Evolutionary conservation across 192 early-diverging fungal species (phyloP), one percentile per base, ranked within the genome.

Genomic region (Kickxella alabastrina): DNA sequence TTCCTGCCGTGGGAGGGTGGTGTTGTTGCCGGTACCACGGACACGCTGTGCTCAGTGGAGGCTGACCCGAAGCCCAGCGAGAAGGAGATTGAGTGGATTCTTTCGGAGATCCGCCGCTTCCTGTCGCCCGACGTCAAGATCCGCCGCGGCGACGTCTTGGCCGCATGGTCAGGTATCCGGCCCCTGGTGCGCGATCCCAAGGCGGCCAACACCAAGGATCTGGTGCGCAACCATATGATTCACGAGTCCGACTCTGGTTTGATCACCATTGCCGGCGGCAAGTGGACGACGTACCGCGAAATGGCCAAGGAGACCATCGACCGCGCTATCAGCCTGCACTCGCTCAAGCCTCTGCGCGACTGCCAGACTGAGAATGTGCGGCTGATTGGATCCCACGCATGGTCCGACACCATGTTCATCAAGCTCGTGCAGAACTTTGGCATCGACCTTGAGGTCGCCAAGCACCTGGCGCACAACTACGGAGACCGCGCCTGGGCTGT

Each of bases 141-240:
- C 57, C 88, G 95, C 22, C 91, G 93, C 14, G 91, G 91, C 42
- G 95, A 98, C 70, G 92, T 98, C 10, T 79, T 92, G n/a, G 86
- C 93, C 3, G 92, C 93, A n/a, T 98, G 95, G 95, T 92, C 90
- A 6, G 95, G 95, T 15, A 95, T 98, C 57, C 87, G 95, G 13
- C 95, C 95, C 32, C 79, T 98, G 41, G 95, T 98, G 36, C 90
- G 95, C 54, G 95, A 98, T 68, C 95, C 95, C 18, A 78, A 79
- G 39, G 93, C 93, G 22, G 89, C 89, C 60, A 92, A 89, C 70
- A 95, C 95, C 6, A 87, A 87, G 42, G 85, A 86, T 22, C 79
- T 98, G 70, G 95, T 98, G 29, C 87, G 95, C 54, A 98, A 93
- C 81, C 95, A 98, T 54, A 95, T 98, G 87, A 92, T 98, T 64